A percentile compares a stretch with the other conserved stretches of the same genome.
These are phyloP conservation scores for Sclerotinia minor DNA, from an alignment of 2,329 filamentous ascomycete species.

Conservation along the genomic window DNA sequence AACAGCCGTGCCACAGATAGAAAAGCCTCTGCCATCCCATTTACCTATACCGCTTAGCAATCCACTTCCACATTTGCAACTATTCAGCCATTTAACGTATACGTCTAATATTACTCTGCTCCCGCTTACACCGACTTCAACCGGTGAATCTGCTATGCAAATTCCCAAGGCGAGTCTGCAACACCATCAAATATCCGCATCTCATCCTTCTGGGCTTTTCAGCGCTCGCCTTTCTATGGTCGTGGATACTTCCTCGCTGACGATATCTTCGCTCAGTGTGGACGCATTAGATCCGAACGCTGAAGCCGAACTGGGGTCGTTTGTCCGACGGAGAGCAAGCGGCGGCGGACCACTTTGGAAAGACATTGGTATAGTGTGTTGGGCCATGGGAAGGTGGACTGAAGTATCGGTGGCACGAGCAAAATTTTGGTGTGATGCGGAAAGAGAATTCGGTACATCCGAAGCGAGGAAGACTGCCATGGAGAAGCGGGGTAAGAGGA, in stretches of 20 bases:
- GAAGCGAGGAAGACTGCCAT: constrained; percentile 36
- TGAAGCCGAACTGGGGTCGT: constrained; percentile 57
- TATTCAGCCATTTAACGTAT: constrained; percentile 69
- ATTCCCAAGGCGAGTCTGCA: constrained; percentile 47
- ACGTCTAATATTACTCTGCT: constrained; percentile 54
- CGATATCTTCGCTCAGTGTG: constrained; percentile 55
- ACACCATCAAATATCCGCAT: constrained; percentile 54
- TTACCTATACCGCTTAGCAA: constrained; percentile 62
- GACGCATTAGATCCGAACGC: constrained; percentile 58
- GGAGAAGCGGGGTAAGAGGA: constrained; percentile 28
- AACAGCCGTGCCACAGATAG: constrained; percentile 41
- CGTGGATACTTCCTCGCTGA: constrained; percentile 55
- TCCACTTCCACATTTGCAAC: constrained; percentile 66
- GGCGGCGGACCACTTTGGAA: constrained; percentile 50
- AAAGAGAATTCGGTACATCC: constrained; percentile 48
- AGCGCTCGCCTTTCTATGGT: constrained; percentile 57
- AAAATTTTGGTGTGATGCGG: constrained; percentile 60
- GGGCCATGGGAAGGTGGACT: constrained; percentile 70
- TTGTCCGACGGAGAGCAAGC: constrained; percentile 43
- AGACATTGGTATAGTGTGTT: constrained; percentile 61
- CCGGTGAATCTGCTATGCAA: constrained; percentile 29
- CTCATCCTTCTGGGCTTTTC: constrained; percentile 55
- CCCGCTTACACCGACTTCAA: constrained; percentile 38
- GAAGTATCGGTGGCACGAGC: constrained; percentile 61
- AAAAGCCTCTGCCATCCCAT: constrained; percentile 57